phyloP scores from a whole-genome alignment of 2,329 filamentous ascomycete species.

The Talaromyces albobiverticillius region DNA sequence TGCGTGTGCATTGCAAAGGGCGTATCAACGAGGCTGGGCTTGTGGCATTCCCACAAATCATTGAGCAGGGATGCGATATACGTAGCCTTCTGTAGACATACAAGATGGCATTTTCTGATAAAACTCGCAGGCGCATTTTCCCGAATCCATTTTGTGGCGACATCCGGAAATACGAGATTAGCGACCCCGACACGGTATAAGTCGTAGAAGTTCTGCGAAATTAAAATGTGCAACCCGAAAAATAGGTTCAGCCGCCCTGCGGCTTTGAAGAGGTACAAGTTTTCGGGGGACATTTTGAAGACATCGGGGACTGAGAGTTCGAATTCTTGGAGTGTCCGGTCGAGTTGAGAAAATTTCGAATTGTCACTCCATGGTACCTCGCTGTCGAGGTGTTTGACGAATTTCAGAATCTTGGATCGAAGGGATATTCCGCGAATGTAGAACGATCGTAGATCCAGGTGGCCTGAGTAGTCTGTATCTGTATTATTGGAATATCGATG shows the following conservation, averaged over 20 bases:
- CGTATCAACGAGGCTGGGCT: conserved; percentile 4
- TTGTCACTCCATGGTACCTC: conserved; percentile 5
- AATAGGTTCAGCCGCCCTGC: conserved; percentile 9
- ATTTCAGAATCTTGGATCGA: conserved; percentile 9
- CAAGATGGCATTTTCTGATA: conserved; percentile 2
- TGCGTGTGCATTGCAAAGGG: conserved; percentile 8
- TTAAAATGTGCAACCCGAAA: conserved; percentile 7
- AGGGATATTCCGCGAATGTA: conserved; percentile 2
- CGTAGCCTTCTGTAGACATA: not conserved
- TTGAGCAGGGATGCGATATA: conserved; percentile 1
- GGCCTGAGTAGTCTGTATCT: too few relatives aligned
- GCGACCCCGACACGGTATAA: conserved; percentile 6
- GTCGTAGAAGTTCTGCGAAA: conserved; percentile 7
- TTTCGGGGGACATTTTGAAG: conserved; percentile 8
- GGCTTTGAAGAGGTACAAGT: conserved; percentile 9
- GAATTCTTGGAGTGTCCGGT: conserved; percentile 3
- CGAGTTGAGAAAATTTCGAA: not conserved
- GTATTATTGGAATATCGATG: too few relatives aligned
- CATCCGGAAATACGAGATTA: not conserved
- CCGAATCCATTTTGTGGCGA: conserved; percentile 3
- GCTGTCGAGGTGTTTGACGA: conserved; percentile 3
- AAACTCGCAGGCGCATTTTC: conserved; percentile 7
- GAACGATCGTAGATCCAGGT: too few relatives aligned
- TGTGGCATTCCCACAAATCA: conserved; percentile 7
- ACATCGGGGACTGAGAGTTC: conserved; percentile 2